Percentiles rank a stretch among this genome's conserved stretches.
Evolutionary conservation across 2,329 filamentous ascomycete species (phyloP).

Genomic region (Fusarium sublunatum): DNA sequence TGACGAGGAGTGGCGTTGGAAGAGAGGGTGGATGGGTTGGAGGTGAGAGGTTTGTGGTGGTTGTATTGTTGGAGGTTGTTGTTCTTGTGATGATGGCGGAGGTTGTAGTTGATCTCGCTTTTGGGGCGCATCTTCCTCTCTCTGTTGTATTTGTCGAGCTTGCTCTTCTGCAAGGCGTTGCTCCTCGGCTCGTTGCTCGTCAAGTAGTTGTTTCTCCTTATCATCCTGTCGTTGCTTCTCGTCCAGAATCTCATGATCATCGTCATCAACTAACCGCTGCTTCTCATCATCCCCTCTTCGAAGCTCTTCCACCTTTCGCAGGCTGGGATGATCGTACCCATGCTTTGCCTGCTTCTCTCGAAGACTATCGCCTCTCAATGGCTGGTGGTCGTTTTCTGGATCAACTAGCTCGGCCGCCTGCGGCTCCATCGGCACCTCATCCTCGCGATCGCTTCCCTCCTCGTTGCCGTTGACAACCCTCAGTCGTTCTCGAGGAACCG

Average conservation of each 20-base stretch:
- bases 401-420: conserved; percentile 57
- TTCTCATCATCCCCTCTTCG: conserved; percentile 26
- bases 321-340: background rate
- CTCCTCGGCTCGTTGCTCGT: conserved; percentile 16
- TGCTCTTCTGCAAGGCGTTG: conserved; percentile 10
- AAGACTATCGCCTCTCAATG: conserved; percentile 23
- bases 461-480: conserved; percentile 87
- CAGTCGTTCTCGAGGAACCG: conserved; percentile 85
- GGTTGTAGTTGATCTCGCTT: conserved; percentile 15
- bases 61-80: conserved; percentile 20
- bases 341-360: conserved; percentile 20
- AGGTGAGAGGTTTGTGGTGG: conserved; percentile 28
- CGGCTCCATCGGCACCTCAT: conserved; percentile 45
- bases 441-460: conserved; percentile 48
- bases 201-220: conserved; percentile 5
- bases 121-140: background rate
- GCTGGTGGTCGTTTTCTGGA: conserved; percentile 48
- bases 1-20: conserved; percentile 32
- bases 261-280: conserved; percentile 17
- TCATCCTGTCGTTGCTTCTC: conserved; percentile 8
- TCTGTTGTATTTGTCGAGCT: background rate
- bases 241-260: conserved; percentile 2
- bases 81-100: conserved; percentile 6
- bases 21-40: conserved; percentile 36
- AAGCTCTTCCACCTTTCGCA: conserved; percentile 10